Conservation (phyloP, 169 alveolate species). For the Cryptosporidium parvum region DNA sequence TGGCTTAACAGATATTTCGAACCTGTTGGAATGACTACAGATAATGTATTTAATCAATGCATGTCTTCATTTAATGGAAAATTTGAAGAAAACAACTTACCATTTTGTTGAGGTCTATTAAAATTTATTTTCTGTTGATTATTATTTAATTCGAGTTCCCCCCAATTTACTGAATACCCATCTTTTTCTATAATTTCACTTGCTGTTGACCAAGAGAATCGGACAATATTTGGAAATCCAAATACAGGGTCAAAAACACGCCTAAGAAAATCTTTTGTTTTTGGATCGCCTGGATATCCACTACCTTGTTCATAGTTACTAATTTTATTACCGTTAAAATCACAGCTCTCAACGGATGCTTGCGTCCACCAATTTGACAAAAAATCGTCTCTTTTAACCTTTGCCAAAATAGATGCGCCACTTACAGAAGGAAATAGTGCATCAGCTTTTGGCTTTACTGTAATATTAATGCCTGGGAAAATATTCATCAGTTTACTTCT, state of each 20-base stretch:
- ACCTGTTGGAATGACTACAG: slow-evolving; percentile 9
- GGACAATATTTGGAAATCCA: slow-evolving; percentile 93
- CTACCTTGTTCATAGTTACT: slow-evolving; percentile 86
- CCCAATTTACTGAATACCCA: slow-evolving; percentile 86
- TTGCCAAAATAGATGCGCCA: slow-evolving; percentile 98
- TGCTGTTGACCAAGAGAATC: slow-evolving; percentile 91
- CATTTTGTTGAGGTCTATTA: neutral
- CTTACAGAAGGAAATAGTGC: slow-evolving; percentile 94
- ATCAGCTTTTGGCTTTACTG: slow-evolving; percentile 95
- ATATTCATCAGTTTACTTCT: slow-evolving; percentile 82
- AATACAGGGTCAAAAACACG: slow-evolving; percentile 90
- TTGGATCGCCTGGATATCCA: slow-evolving; percentile 94
- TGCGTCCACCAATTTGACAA: slow-evolving; percentile 64
- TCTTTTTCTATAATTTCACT: slow-evolving; percentile 83
- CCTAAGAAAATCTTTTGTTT: slow-evolving; percentile 91
- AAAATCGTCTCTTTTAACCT: slow-evolving; percentile 93
- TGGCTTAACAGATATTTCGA: neutral
- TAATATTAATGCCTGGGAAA: slow-evolving; percentile 87
- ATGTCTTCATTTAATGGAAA: neutral
- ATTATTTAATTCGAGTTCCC: slow-evolving; percentile 72
- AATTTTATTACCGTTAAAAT: slow-evolving; percentile 78
- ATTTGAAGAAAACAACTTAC: neutral
- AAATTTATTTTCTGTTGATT: slow-evolving; percentile 31
- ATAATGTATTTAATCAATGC: neutral
- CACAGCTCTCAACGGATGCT: slow-evolving; percentile 59